Evolutionary conservation across 139 green algal species (phyloP).

Genomic region (Chlorella sp.): DNA sequence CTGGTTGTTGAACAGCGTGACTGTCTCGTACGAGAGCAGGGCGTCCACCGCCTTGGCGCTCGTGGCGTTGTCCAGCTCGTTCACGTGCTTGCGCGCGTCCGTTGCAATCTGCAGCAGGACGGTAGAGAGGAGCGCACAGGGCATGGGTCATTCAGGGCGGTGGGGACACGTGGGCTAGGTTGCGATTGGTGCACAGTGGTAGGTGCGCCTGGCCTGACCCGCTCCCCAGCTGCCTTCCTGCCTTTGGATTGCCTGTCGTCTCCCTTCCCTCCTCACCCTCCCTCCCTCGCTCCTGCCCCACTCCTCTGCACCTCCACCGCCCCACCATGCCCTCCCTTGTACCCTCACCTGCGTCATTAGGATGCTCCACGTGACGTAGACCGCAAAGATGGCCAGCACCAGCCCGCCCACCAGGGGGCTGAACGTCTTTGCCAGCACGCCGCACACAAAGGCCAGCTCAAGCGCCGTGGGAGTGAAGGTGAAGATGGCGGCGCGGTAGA

Average conservation of each 20-base stretch:
- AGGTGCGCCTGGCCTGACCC: too few relatives aligned
- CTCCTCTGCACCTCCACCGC: too few relatives aligned
- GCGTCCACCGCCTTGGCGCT: slow-evolving; percentile 73
- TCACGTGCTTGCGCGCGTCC: slow-evolving; percentile 55
- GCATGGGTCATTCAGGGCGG: too few relatives aligned
- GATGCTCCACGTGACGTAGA: slow-evolving; percentile 84
- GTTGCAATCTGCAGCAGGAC: slow-evolving; percentile 17
- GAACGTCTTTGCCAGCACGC: slow-evolving; percentile 65
- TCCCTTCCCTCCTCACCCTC: too few relatives aligned
- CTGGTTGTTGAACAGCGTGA: slow-evolving; percentile 85
- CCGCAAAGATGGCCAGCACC: slow-evolving; percentile 78
- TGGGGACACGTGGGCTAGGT: too few relatives aligned
- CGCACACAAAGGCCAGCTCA: slow-evolving; percentile 84
- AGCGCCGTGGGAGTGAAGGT: slow-evolving; percentile 88
- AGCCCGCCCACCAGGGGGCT: slow-evolving; percentile 41
- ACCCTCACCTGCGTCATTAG: slow-evolving; percentile 67
- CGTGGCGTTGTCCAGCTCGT: slow-evolving; percentile 85
- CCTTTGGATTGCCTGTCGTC: too few relatives aligned
- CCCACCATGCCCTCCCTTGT: too few relatives aligned
- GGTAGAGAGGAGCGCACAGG: too few relatives aligned
- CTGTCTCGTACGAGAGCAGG: slow-evolving; percentile 91
- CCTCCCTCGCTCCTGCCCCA: too few relatives aligned
- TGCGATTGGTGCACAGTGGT: too few relatives aligned
- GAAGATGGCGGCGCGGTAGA: slow-evolving; percentile 93
- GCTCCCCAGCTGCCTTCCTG: too few relatives aligned